phyloP scores from a whole-genome alignment of 129 eudicot species.

The Rutidosis leptorrhynchoides region DNA sequence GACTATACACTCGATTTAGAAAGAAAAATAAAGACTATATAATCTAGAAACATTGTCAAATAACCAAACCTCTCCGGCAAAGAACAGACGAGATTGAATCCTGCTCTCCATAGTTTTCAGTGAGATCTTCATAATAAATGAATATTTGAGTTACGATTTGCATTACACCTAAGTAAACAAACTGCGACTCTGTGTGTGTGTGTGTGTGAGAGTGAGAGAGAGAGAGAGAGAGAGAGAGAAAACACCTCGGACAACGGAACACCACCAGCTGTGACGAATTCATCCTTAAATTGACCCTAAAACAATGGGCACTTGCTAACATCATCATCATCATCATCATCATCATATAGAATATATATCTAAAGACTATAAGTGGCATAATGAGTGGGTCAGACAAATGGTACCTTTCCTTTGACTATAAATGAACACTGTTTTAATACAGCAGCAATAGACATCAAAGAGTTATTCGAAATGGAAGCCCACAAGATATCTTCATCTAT shows the following conservation, averaged over 20 bases:
- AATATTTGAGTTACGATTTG: constrained; percentile 13
- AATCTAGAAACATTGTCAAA: constrained; percentile 15
- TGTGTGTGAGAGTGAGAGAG: too few relatives aligned
- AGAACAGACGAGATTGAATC: constrained; percentile 48
- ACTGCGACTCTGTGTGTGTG: constrained; percentile 3
- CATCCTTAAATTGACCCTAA: constrained; percentile 98
- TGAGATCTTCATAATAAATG: constrained; percentile 50
- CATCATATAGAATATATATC: neutral
- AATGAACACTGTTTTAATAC: constrained; percentile 66
- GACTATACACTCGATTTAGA: neutral
- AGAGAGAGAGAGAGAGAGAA: constrained; percentile 33
- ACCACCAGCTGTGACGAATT: constrained; percentile 97
- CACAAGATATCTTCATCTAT: constrained; percentile 68
- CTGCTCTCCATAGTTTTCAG: constrained; percentile 86
- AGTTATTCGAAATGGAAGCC: constrained; percentile 78
- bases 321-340: too few relatives aligned
- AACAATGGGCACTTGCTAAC: neutral
- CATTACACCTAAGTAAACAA: constrained; percentile 11
- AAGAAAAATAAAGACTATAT: constrained; percentile 8
- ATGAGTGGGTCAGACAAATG: neutral
- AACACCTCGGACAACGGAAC: constrained; percentile 92
- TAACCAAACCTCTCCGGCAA: constrained; percentile 87
- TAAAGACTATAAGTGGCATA: neutral
- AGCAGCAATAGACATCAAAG: constrained; percentile 58
- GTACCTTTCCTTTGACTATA: constrained; percentile 80